Conservation (phyloP, 805 yeast species). For the Candida sithepensis region DNA sequence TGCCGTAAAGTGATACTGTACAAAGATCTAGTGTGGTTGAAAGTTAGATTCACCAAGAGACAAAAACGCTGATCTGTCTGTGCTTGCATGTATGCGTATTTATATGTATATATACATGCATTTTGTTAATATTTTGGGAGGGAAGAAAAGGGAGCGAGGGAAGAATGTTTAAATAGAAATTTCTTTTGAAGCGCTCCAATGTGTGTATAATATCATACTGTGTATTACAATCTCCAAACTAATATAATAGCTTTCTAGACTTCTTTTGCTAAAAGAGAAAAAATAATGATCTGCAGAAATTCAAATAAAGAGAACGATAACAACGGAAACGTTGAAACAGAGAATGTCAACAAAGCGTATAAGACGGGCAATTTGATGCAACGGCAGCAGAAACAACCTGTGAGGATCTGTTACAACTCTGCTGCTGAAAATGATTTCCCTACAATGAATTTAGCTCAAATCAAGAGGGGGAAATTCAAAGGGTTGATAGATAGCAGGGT, state of each 20-base stretch:
- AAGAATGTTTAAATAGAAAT: no score
- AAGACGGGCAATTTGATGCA: no score
- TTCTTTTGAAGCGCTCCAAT: no score
- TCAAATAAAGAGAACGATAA: conserved; percentile 1
- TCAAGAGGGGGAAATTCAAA: conserved; percentile 20
- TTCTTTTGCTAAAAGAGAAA: background rate
- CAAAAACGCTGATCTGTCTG: background rate
- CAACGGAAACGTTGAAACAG: background rate
- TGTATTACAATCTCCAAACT: background rate
- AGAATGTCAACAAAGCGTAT: no score
- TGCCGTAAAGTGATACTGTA: conserved; percentile 30
- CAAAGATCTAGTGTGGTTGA: conserved; percentile 31
- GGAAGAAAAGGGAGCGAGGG: no score
- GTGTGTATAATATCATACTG: no score
- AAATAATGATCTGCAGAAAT: background rate
- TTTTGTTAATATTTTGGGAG: no score
- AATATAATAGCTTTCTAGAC: background rate
- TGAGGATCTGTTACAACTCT: background rate
- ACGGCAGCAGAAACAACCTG: no score
- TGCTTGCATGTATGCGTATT: background rate
- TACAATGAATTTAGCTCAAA: conserved; percentile 6
- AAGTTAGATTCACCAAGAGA: conserved; percentile 17
- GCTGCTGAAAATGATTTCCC: background rate
- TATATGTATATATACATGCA: no score
- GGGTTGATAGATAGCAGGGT: conserved; percentile 18